phyloP scores from a whole-genome alignment of 257 asterid genomes.

The Salvia hispanica region DNA sequence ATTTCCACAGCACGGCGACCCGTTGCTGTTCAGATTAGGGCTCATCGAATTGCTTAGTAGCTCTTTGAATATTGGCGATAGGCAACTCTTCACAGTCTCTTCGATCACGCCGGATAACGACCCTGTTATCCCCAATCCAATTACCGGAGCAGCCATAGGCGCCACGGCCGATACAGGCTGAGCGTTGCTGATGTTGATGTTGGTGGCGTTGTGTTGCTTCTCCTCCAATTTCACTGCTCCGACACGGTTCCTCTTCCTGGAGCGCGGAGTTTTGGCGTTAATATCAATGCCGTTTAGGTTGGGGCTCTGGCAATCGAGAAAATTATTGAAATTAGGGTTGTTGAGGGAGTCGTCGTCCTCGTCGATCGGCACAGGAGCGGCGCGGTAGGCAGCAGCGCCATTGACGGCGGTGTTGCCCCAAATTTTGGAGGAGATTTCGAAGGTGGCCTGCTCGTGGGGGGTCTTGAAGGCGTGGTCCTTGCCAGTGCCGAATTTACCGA shows the following conservation, averaged over 20 bases:
- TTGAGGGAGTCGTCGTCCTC: slow-evolving; percentile 72
- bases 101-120: slow-evolving; percentile 63
- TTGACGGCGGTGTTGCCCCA: slow-evolving; percentile 55
- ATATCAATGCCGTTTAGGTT: slow-evolving; percentile 62
- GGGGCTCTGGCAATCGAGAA: slow-evolving; percentile 56
- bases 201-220: slow-evolving; percentile 39
- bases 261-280: slow-evolving; percentile 59
- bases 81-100: slow-evolving; percentile 87
- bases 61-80: slow-evolving; percentile 85
- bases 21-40: slow-evolving; percentile 34
- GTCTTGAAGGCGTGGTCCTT: slow-evolving; percentile 75
- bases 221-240: slow-evolving; percentile 73
- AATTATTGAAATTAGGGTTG: slow-evolving; percentile 42
- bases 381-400: slow-evolving; percentile 36
- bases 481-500: slow-evolving; percentile 65
- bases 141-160: slow-evolving; percentile 41
- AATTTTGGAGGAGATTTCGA: slow-evolving; percentile 78
- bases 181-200: slow-evolving; percentile 28
- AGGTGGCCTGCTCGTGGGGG: slow-evolving; percentile 87
- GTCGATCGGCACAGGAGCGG: slow-evolving; percentile 41
- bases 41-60: slow-evolving; percentile 53
- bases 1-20: slow-evolving; percentile 37
- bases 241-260: slow-evolving; percentile 62
- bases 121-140: slow-evolving; percentile 39
- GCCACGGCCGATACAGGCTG: slow-evolving; percentile 35